A percentile compares a stretch with the other conserved stretches of the same genome.
Evolutionary conservation across 2,329 filamentous ascomycete genomes (phyloP).

Genomic region (Mycosphaerelloides madeirae): DNA sequence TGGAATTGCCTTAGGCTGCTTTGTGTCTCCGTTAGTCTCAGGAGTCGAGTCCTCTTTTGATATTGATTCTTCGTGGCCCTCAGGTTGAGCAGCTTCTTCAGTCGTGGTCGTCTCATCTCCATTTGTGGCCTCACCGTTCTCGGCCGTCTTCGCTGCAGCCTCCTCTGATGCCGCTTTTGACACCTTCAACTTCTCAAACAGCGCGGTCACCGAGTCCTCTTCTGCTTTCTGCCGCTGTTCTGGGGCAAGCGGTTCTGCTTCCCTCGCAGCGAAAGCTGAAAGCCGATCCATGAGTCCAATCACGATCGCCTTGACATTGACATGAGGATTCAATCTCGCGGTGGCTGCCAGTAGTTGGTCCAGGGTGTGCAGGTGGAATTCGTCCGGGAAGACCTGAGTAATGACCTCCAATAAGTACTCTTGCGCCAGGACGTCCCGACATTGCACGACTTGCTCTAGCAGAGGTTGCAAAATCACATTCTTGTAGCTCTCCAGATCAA

Average conservation of each 20-base stretch:
- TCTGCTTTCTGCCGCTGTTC: conserved; percentile 73
- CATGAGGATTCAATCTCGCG: conserved; percentile 86
- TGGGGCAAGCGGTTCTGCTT: conserved; percentile 65
- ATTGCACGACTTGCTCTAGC: conserved; percentile 95
- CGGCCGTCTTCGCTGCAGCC: conserved; percentile 17
- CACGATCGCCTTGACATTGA: conserved; percentile 96
- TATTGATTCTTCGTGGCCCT: conserved; percentile 12
- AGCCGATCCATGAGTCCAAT: conserved; percentile 96
- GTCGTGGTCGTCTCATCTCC: conserved; percentile 19
- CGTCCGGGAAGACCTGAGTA: conserved; percentile 97
- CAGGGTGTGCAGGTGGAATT: conserved; percentile 94
- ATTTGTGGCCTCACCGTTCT: conserved; percentile 23
- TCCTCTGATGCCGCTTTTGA: conserved; percentile 50
- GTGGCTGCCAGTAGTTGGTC: conserved; percentile 94
- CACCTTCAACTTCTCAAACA: conserved; percentile 74
- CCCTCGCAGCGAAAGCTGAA: conserved; percentile 88
- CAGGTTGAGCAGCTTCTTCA: conserved; percentile 18
- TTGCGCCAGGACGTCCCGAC: conserved; percentile 91
- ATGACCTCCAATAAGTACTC: conserved; percentile 98
- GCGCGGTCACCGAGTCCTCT: conserved; percentile 71
- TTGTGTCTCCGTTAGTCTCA: conserved; percentile 39
- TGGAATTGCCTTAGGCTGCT: conserved; percentile 56
- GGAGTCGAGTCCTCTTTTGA: conserved; percentile 17
- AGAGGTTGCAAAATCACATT: conserved; percentile 81
- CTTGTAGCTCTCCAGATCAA: conserved; percentile 93